These are phyloP conservation scores for Incumbomyces lentus DNA, from an alignment of 2,329 filamentous ascomycete species.

Conservation along the genomic window DNA sequence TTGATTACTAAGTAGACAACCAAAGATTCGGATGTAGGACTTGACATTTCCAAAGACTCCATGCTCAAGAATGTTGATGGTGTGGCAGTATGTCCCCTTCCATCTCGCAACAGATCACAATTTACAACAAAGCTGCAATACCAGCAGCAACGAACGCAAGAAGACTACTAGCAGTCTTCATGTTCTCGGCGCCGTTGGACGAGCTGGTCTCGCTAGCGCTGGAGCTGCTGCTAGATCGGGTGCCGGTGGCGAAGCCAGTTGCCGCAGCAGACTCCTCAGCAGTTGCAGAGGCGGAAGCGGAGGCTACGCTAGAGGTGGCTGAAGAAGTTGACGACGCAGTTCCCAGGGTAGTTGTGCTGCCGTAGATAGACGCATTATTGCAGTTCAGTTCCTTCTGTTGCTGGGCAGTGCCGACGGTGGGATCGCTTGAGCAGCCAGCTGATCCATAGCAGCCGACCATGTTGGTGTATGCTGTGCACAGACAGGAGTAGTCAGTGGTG, in stretches of 20 bases:
- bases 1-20: not conserved
- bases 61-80: not conserved
- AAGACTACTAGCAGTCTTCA: not conserved
- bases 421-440: conserved; percentile 41
- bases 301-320: conserved; percentile 14
- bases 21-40: not conserved
- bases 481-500: conserved; percentile 44
- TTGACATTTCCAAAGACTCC: conserved; percentile 3
- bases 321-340: conserved; percentile 12
- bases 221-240: conserved; percentile 14
- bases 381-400: conserved; percentile 30
- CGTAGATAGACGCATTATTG: conserved; percentile 33
- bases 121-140: conserved; percentile 4
- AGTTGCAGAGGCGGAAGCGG: conserved; percentile 17
- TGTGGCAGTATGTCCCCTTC: conserved; percentile 1
- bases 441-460: conserved; percentile 52
- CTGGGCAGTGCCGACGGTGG: conserved; percentile 26
- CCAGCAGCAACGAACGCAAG: conserved; percentile 5
- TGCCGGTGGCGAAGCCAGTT: conserved; percentile 21
- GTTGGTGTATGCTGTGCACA: conserved; percentile 46
- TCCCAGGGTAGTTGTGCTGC: conserved; percentile 11
- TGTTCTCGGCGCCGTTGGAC: not conserved
- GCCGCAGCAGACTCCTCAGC: conserved; percentile 8
- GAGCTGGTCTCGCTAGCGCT: not conserved
- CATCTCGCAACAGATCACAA: not conserved